Conservation (phyloP, 2,329 filamentous ascomycete species). For the Triangularia verruculosa region DNA sequence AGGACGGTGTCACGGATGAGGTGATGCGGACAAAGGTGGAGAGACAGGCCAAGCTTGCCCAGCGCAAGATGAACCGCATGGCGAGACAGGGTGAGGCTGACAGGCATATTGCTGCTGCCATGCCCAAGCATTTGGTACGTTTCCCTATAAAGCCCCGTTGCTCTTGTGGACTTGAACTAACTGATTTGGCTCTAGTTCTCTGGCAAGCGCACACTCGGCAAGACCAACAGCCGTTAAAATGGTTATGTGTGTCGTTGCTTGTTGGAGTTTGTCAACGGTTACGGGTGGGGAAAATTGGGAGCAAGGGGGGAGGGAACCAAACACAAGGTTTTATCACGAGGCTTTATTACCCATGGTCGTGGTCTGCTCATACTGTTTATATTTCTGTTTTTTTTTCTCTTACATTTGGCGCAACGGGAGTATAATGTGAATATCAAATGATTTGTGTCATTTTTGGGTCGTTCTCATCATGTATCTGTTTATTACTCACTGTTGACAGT, state of each 20-base stretch:
- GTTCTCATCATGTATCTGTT: neutral
- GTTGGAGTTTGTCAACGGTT: neutral
- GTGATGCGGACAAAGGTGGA: constrained; percentile 73
- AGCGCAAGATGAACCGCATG: constrained; percentile 99
- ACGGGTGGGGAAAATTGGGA: neutral
- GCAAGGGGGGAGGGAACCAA: neutral
- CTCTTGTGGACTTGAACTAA: constrained; percentile 32
- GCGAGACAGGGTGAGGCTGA: constrained; percentile 95
- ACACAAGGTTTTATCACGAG: neutral
- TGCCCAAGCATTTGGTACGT: constrained; percentile 89
- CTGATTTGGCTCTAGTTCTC: constrained; percentile 55
- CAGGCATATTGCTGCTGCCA: constrained; percentile 75
- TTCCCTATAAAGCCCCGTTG: constrained; percentile 10
- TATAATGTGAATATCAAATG: neutral
- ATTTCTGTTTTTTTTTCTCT: neutral
- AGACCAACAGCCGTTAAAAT: constrained; percentile 66
- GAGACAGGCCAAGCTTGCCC: constrained; percentile 79
- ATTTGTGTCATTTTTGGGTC: neutral
- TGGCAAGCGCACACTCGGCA: constrained; percentile 92
- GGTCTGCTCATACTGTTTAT: neutral
- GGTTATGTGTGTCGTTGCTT: neutral
- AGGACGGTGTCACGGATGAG: constrained; percentile 73
- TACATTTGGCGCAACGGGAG: neutral
- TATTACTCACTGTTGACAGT: too few relatives aligned
- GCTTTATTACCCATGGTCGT: neutral